Base-by-base conservation (phyloP, 257 asterid species). In the Scutellaria baicalensis region DNA sequence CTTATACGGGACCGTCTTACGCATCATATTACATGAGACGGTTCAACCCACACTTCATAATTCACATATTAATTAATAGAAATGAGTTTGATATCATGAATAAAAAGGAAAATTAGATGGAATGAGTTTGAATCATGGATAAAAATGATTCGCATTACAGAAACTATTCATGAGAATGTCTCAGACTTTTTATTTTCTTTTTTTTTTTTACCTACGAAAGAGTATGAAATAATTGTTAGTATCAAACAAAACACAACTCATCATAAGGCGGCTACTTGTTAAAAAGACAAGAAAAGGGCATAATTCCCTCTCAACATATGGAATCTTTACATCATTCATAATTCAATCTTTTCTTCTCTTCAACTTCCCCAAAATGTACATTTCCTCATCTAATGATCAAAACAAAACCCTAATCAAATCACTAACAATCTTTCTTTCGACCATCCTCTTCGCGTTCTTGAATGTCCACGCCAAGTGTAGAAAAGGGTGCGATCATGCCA, bases 401-500 rank as follows among this genome's bases (percentile, higher is more conserved):
- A 27, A 27, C 33, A 27, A 59, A 68, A 33, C 65, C 50, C 36
- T 27, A 27, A 27, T 27, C 33, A 27, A 27, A 27, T 27, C 62
- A 11, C 49, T 62, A n/a, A 31, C 70, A 64, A 14, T 55, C 35
- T 12, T 49, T 59, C 4, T 67, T 33, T 55, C 54, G n/a, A n/a
- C 66, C 11, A 45, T 72, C 39, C 55, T 80, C 21, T 31, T 76
- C 50, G 16, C 79, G 44, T 63, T 74, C 64, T 59, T 69, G 9
- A 65, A 36, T 6, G 69, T 31, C 23, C 87, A 85, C 71, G 89
- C 86, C 52, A 85, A 78, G 71, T 91, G 97, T 66, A 73, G 61
- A 38, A 81, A 67, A 16, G 91, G 96, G 6, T 91, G 96, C 63
- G 64, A 80, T 13, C 78, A 86, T 4, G 95, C 96, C 33, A 12